A percentile compares a stretch with the other conserved stretches of the same genome.
Evolutionary conservation across 164 flowering plant genomes (phyloP).

Genomic region (Berberis vulgaris): DNA sequence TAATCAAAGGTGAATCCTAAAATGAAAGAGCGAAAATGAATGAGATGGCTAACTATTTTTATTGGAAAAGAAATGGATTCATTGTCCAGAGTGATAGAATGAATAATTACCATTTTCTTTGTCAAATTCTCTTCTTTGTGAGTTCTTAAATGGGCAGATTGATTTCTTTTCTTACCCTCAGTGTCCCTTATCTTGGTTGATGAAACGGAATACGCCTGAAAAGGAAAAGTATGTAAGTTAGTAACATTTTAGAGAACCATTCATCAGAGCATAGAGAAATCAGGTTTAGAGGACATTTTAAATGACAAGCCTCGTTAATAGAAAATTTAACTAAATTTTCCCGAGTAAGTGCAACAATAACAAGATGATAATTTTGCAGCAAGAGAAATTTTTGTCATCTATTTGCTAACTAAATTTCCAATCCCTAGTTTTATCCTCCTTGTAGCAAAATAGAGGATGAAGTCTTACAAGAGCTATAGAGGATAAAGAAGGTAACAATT

Average conservation of each 20-base stretch:
- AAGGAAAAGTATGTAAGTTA: neutral
- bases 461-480: no score
- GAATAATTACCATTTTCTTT: neutral
- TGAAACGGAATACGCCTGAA: constrained; percentile 57
- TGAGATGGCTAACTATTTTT: neutral
- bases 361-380: no score
- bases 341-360: no score
- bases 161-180: constrained; percentile 32
- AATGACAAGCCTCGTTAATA: no score
- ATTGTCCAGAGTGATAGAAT: neutral
- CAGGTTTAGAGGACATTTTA: neutral
- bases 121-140: constrained; percentile 36
- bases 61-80: neutral
- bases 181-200: constrained; percentile 49
- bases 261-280: neutral
- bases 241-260: no score
- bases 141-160: constrained; percentile 18
- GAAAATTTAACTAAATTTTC: no score
- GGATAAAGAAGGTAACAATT: no score
- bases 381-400: no score
- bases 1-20: constrained; percentile 41
- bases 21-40: constrained; percentile 6
- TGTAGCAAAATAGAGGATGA: no score
- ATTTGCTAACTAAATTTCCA: no score
- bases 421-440: no score